These are phyloP conservation scores for Lentinula detonsa DNA, from an alignment of 768 basidiomycete species.

Conservation along the genomic window DNA sequence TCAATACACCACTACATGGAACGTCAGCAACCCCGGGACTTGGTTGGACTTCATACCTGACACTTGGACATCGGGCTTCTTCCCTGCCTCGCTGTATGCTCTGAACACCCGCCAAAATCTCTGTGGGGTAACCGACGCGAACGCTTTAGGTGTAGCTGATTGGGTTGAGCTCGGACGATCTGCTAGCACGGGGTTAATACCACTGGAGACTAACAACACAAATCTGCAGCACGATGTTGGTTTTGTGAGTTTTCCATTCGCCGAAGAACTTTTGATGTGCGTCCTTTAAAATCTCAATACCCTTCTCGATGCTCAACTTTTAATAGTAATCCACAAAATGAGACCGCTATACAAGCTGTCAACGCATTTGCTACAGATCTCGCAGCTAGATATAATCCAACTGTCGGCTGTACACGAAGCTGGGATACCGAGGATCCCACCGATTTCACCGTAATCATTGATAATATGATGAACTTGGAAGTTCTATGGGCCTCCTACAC, in stretches of 20 bases:
- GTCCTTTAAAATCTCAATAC: slow-evolving; percentile 12
- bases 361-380: slow-evolving; percentile 53
- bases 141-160: slow-evolving; percentile 35
- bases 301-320: background rate
- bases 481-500: slow-evolving; percentile 51
- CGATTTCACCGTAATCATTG: slow-evolving; percentile 64
- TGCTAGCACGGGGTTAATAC: slow-evolving; percentile 45
- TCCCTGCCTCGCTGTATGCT: slow-evolving; percentile 55
- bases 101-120: slow-evolving; percentile 46
- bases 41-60: slow-evolving; percentile 52
- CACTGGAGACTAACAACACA: slow-evolving; percentile 37
- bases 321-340: slow-evolving; percentile 49
- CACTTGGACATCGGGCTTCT: slow-evolving; percentile 67
- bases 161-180: slow-evolving; percentile 52
- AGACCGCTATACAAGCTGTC: slow-evolving; percentile 48
- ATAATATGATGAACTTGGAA: slow-evolving; percentile 80
- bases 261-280: slow-evolving; percentile 54
- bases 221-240: slow-evolving; percentile 63
- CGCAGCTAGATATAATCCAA: slow-evolving; percentile 49
- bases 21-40: slow-evolving; percentile 30
- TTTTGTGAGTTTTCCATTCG: slow-evolving; percentile 65
- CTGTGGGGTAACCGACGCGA: slow-evolving; percentile 33
- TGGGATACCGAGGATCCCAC: slow-evolving; percentile 58
- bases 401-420: slow-evolving; percentile 65
- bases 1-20: slow-evolving; percentile 42